Evolutionary conservation across 2,329 filamentous ascomycete genomes (phyloP).

Genomic region (Pseudogymnoascus sp.): DNA sequence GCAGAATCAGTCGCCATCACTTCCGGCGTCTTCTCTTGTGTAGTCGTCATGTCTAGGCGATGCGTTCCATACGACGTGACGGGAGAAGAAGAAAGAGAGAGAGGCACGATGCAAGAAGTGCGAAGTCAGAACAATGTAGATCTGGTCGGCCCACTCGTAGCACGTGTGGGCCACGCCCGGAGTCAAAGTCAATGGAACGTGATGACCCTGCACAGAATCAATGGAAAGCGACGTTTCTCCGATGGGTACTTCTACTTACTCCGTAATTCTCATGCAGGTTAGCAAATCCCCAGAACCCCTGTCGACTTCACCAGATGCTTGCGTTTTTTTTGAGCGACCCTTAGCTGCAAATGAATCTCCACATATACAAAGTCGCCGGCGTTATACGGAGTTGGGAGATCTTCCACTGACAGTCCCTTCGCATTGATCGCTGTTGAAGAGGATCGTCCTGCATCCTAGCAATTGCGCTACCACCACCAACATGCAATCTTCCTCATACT

Average conservation of each 20-base stretch:
- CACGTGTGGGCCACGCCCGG: neutral
- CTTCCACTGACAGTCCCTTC: neutral
- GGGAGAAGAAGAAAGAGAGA: neutral
- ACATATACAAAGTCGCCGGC: neutral
- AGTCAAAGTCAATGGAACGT: neutral
- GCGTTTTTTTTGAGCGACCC: neutral
- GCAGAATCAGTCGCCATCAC: conserved; percentile 6
- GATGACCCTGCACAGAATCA: neutral
- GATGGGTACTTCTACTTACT: conserved; percentile 5
- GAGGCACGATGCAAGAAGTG: neutral
- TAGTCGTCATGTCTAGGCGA: neutral
- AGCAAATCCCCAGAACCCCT: neutral
- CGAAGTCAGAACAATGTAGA: neutral
- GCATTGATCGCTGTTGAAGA: neutral
- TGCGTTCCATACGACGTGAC: neutral
- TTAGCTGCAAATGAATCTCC: neutral
- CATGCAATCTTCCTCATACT: neutral
- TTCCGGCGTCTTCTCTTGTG: neutral
- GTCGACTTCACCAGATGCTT: neutral
- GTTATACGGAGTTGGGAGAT: neutral
- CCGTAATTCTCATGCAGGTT: neutral
- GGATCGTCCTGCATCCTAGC: neutral
- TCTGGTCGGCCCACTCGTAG: conserved; percentile 3
- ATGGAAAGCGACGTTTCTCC: neutral
- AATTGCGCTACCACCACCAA: neutral